Evolutionary conservation across 202 grass and related monocot species (phyloP), one percentile per base, ranked within the genome.

Genomic region (Elaeis oleifera): DNA sequence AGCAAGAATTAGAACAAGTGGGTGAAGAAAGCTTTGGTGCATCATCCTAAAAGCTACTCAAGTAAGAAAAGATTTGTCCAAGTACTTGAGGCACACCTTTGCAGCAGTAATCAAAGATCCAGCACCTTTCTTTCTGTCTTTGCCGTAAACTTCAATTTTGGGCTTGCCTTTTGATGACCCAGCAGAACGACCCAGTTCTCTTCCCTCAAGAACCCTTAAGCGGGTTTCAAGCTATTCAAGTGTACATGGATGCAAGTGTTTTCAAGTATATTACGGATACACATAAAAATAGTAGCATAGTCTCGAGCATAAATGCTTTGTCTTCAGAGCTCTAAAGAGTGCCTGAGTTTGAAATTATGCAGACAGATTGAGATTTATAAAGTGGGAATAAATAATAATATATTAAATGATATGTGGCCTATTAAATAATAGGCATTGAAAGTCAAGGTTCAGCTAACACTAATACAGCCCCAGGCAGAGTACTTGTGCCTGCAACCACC

Each of bases 321-420:
- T 74, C 81, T 96, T 96, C 6, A 91, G 60, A 78, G 92, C 84
- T 86, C 87, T 85, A 63, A 96, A 91, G 22, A 90, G 86, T 54
- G 87, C 92, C 79, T 90, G 77, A 5, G 68, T 26, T 74, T 15
- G 67, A 81, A 39, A 39, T 32, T 2, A 65, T 14, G 44, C 1
- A 28, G 69, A 3, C 4, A 71, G 8, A 13, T 14, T 44, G 36
- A 44, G 8, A 61, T 49, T 61, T 25, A 11, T 49, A 16, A 14
- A 2, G 25, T 14, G 36, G 36, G 11, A 44, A 44, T 44, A 44
- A 44, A 14, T 44, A 2, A 36, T 1, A 44, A 44, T 44, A 44
- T 44, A 44, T 14, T 44, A 44, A 44, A 44, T 13, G 9, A 44
- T 44, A 2, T 1, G 6, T 31, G 28, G 28, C 28, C 5, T 6